Evolutionary conservation across 2,329 filamentous ascomycete genomes (phyloP), one percentile per base, ranked within the genome.

Genomic region (Aspergillus sp.): DNA sequence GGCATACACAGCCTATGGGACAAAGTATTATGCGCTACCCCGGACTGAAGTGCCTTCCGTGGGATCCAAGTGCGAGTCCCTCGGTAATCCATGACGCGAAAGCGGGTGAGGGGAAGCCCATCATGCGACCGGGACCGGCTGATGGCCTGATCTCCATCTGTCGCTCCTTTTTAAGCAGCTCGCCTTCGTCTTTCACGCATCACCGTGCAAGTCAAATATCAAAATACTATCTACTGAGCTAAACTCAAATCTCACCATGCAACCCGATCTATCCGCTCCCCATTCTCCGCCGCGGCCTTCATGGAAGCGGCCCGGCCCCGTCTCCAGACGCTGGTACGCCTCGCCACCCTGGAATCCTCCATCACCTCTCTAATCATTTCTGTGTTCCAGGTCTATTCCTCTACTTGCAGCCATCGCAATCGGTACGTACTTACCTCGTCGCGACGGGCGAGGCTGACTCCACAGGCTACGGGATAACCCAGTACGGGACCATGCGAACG

Each of bases 401-500:
- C 6, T 61, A 7, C 58, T 64, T 55, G 63, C 57, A 2, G 50
- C 57, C 40, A 56, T 64, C 3, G 61, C 61, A 15, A 54, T 61
- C 20, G 61, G 63, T 63, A 62, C 2, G 59, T 64, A 3, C 8
- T 13, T n/a, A 15, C 45, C n/a, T 2, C 39, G 12, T 27, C 2
- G 20, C 12, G 7, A 27, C 34, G 50, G 50, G 22, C 39, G 22
- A 37, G 22, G 30, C 41, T 27, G 24, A 33, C 22, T 17, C 22
- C 27, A 12, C 49, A 65, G 64, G 64, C 27, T 65, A 64, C 54
- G 61, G 63, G n/a, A 40, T 60, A 15, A 51, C 59, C 52, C 64
- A 61, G 37, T 59, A 47, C 24, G 51, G 39, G 37, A 13, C 47
- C 27, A 48, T 51, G 30, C 27, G 30, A 24, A 53, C 46, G 19